phyloP scores from a whole-genome alignment of 176 grass and related monocot species.

The Triticum urartu region DNA sequence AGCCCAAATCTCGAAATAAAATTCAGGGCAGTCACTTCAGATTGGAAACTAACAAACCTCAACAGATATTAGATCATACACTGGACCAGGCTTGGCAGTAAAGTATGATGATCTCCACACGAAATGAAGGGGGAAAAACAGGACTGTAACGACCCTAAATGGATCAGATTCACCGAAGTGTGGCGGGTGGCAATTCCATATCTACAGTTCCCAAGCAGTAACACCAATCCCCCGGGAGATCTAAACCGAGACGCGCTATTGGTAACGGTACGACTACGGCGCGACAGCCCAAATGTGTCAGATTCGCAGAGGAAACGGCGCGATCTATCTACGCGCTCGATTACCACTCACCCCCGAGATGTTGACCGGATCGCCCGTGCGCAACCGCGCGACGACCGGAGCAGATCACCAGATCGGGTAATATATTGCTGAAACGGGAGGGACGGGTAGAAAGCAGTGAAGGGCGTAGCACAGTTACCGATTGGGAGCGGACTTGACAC shows the following conservation, averaged over 20 bases:
- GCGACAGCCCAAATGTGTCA: not conserved
- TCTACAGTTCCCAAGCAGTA: not conserved
- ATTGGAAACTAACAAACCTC: not conserved
- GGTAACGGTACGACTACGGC: not conserved
- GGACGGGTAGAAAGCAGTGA: not conserved
- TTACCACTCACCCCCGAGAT: not conserved
- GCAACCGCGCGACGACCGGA: conserved; percentile 11
- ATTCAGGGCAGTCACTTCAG: not conserved
- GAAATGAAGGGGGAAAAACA: not conserved
- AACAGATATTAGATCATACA: not conserved
- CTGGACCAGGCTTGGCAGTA: not conserved
- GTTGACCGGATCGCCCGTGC: not conserved
- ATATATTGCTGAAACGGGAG: not conserved
- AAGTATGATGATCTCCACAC: not conserved
- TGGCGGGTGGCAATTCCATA: not conserved
- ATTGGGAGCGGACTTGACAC: not conserved
- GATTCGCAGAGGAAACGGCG: not conserved
- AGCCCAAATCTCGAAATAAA: not conserved
- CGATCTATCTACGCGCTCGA: not conserved
- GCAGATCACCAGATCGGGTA: conserved; percentile 35
- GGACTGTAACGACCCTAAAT: not conserved
- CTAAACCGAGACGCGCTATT: not conserved
- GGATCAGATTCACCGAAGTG: not conserved
- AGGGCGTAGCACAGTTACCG: not conserved
- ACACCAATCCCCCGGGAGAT: not conserved